Base-by-base conservation (phyloP, 2,329 filamentous ascomycete genomes). In the Septoria petroselini region DNA sequence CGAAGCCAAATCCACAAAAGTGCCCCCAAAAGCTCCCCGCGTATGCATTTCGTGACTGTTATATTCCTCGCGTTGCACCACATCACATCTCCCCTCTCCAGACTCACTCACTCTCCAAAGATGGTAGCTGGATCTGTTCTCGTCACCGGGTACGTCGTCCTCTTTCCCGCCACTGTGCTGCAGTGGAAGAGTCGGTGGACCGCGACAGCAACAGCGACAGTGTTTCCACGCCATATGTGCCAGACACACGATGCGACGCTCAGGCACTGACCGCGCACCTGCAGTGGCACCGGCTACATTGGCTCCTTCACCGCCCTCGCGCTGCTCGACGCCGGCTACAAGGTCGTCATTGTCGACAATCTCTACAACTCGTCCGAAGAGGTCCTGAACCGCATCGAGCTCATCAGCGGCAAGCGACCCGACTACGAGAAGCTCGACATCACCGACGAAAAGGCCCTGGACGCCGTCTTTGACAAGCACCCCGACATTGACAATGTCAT, bases 401-500 rank as follows among this genome's bases (percentile, higher is more conserved):
- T 95, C 65, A 88, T 98, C 70, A 84, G 79, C 71, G 91, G 93
- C 67, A 93, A 90, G 75, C 85, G 86, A 58, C 89, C 93, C 49
- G 75, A 77, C 54, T 96, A 96, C 71, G 83, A 90, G 76, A 76
- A 95, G 71, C 76, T 83, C 67, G 93, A 98, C 73, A 81, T 98
- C 65, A 96, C 89, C 62, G 82, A 96, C 67, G 86, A 93, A 71
- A 79, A 80, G 56, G 86, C 78, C 9, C 79, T 98, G 51, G 88
- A 96, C 69, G 83, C 84, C 64, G 86, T 97, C 63, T 96, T 98
- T 68, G 77, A 81, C 57, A 86, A 86, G 67, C 86, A 97, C 73
- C 89, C 91, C 43, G 85, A 88, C 65, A 96, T 98, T 66, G 90
- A 96, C 79, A 95, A 88, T 69, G 93, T 97, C 59, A 97, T 98